A percentile compares a stretch with the other conserved stretches of the same genome.
These are phyloP conservation scores for Suillus plorans DNA, from an alignment of 768 basidiomycete genomes.

Conservation along the genomic window DNA sequence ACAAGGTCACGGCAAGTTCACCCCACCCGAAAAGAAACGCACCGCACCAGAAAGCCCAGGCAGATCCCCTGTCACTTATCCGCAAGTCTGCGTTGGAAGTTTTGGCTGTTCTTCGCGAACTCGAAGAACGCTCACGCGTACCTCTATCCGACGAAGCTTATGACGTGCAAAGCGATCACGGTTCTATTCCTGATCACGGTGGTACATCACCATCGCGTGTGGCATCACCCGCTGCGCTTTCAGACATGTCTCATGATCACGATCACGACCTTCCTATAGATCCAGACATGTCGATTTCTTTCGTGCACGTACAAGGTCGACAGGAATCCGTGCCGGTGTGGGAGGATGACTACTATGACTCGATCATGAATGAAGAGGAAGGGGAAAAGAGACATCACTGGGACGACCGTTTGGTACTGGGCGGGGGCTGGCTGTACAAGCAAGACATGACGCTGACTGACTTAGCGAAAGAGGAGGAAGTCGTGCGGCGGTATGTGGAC, in stretches of 20 bases:
- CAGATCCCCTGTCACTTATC: slow-evolving; percentile 67
- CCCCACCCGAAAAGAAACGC: slow-evolving; percentile 35
- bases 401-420: slow-evolving; percentile 80
- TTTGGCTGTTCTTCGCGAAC: slow-evolving; percentile 69
- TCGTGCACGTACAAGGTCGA: slow-evolving; percentile 68
- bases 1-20: slow-evolving; percentile 38
- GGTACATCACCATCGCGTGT: slow-evolving; percentile 39
- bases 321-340: slow-evolving; percentile 72
- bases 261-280: slow-evolving; percentile 38
- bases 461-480: slow-evolving; percentile 54
- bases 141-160: slow-evolving; percentile 82
- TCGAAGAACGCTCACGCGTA: slow-evolving; percentile 78
- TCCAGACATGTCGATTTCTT: slow-evolving; percentile 62
- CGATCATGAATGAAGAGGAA: slow-evolving; percentile 47
- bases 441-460: slow-evolving; percentile 59
- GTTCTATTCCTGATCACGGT: slow-evolving; percentile 34
- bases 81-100: slow-evolving; percentile 83
- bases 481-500: slow-evolving; percentile 64
- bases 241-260: slow-evolving; percentile 35
- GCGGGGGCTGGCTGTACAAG: slow-evolving; percentile 80
- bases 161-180: slow-evolving; percentile 74
- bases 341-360: slow-evolving; percentile 57
- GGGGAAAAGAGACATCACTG: slow-evolving; percentile 66
- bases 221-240: slow-evolving; percentile 43
- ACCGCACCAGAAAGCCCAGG: slow-evolving; percentile 34